Conservation (phyloP, 345 rosid species). For the Clausena lansium region DNA sequence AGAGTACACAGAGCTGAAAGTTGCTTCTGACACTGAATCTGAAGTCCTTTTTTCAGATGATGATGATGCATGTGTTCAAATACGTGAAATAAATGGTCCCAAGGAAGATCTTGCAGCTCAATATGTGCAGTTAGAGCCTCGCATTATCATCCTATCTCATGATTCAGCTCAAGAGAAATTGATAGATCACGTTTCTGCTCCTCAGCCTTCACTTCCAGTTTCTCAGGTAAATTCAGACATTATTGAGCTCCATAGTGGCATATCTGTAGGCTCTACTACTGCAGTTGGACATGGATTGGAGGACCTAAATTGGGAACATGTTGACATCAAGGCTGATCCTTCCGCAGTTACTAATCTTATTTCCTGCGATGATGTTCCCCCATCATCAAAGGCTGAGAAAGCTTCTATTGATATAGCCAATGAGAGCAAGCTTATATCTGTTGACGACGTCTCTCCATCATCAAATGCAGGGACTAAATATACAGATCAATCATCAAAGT, state of each 20-base stretch:
- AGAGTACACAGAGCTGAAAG: conserved; percentile 64
- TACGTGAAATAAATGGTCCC: conserved; percentile 20
- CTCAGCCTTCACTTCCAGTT: conserved; percentile 24
- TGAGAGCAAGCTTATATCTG: conserved; percentile 24
- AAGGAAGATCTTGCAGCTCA: conserved; percentile 31
- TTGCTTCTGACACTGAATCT: conserved; percentile 64
- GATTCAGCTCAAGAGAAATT: conserved; percentile 41
- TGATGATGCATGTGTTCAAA: conserved; percentile 22
- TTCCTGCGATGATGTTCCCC: conserved; percentile 35
- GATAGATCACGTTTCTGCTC: conserved; percentile 35
- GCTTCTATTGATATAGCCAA: conserved; percentile 23
- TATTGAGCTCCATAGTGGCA: conserved; percentile 15
- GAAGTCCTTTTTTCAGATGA: conserved; percentile 39
- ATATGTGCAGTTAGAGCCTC: conserved; percentile 31
- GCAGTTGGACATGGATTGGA: conserved; percentile 30
- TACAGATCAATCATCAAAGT: neutral
- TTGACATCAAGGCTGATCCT: conserved; percentile 18
- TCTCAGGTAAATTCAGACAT: conserved; percentile 23
- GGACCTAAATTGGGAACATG: conserved; percentile 40
- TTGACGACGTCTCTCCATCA: conserved; percentile 23
- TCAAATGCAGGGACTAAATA: conserved; percentile 8
- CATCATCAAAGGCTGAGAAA: conserved; percentile 24
- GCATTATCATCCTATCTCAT: conserved; percentile 26
- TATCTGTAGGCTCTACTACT: conserved; percentile 10
- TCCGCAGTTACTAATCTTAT: conserved; percentile 34